phyloP scores from a whole-genome alignment of 2,329 filamentous ascomycete genomes.

The Paecilomyces variotii region DNA sequence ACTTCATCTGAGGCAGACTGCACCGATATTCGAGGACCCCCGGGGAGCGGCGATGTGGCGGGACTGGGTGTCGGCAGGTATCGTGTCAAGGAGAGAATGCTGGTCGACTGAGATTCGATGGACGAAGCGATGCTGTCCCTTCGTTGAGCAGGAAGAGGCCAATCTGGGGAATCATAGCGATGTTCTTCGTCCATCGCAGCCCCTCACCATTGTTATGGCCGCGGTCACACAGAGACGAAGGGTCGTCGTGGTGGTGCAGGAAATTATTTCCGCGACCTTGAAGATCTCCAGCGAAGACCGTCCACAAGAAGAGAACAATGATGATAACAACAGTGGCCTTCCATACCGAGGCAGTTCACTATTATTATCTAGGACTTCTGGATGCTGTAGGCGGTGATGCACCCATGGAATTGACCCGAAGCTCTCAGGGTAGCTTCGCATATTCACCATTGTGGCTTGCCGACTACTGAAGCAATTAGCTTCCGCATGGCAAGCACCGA shows the following conservation, averaged over 20 bases:
- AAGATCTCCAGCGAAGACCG: not conserved
- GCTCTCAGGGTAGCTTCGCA: not conserved
- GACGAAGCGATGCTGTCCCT: constrained; percentile 13
- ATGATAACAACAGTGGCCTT: not conserved
- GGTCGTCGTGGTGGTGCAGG: not conserved
- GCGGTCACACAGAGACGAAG: not conserved
- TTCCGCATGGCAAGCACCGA: not conserved
- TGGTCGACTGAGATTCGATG: constrained; percentile 25
- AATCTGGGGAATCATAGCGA: constrained; percentile 18
- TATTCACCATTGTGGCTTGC: not conserved
- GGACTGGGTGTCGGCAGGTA: constrained; percentile 21
- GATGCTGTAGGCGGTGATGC: not conserved
- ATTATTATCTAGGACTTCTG: not conserved
- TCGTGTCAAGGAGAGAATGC: constrained; percentile 17
- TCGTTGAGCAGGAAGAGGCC: constrained; percentile 16
- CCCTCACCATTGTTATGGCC: not conserved
- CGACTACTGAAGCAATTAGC: not conserved
- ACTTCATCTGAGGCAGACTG: constrained; percentile 16
- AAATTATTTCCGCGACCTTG: not conserved
- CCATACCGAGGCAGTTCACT: not conserved
- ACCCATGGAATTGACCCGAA: not conserved
- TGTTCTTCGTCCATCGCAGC: not conserved
- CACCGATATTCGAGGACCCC: constrained; percentile 11
- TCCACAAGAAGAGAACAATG: not conserved
- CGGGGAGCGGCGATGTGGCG: constrained; percentile 14